These are phyloP conservation scores for Linderniella brevidens DNA, from an alignment of 257 asterid species.

Conservation along the genomic window DNA sequence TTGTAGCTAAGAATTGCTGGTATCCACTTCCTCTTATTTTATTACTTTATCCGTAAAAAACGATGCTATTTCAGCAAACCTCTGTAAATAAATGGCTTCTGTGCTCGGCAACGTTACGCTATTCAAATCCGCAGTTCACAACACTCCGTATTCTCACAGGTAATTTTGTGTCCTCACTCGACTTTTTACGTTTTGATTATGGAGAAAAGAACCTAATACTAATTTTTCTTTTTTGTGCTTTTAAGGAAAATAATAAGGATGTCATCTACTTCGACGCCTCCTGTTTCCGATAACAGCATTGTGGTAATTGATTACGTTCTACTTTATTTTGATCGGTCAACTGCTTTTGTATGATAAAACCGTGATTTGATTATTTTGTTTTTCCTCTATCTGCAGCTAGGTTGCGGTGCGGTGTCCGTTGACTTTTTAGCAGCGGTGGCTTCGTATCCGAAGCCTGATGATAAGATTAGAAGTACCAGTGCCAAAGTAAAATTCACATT, in stretches of 20 bases:
- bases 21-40: no score
- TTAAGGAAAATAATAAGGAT: conserved; percentile 26
- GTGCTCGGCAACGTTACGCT: no score
- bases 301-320: conserved; percentile 24
- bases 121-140: no score
- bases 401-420: conserved; percentile 45
- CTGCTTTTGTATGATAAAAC: conserved; percentile 2
- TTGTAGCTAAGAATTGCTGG: no score
- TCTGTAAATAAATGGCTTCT: no score
- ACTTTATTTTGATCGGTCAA: neutral
- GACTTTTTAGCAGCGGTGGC: conserved; percentile 80
- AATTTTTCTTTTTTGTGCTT: neutral
- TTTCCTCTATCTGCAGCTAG: conserved; percentile 35
- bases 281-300: conserved; percentile 43
- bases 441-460: conserved; percentile 88
- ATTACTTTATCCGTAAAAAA: no score
- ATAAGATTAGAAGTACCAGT: conserved; percentile 73
- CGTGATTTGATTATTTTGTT: conserved; percentile 7
- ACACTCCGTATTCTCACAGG: no score
- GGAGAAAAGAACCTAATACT: neutral
- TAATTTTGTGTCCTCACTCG: no score
- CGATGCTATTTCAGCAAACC: neutral
- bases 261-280: conserved; percentile 30
- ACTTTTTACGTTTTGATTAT: no score
- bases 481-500: conserved; percentile 26